Conservation (phyloP, 2,329 filamentous ascomycete species). For the Leptographium wingfieldii region DNA sequence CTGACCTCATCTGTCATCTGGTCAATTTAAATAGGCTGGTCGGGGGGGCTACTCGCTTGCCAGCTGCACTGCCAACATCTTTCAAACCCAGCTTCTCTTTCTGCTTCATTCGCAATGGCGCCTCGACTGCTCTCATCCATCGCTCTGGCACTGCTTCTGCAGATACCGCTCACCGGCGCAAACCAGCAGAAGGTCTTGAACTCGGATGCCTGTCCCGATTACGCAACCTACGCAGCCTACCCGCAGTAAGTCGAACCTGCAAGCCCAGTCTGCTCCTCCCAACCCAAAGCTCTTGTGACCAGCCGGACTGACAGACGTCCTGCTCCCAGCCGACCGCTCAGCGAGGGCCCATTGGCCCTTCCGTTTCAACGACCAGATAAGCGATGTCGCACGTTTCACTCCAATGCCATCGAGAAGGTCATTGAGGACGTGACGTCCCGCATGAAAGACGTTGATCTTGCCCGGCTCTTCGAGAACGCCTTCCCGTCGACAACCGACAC, state of each 20-base stretch:
- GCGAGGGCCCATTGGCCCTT: slow-evolving; percentile 63
- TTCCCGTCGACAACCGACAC: slow-evolving; percentile 89
- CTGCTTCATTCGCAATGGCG: slow-evolving; percentile 7
- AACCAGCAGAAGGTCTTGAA: slow-evolving; percentile 15
- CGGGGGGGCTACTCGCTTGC: neutral
- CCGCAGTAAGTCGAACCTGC: slow-evolving; percentile 35
- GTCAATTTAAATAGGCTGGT: neutral
- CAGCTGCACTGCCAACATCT: neutral
- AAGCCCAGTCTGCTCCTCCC: neutral
- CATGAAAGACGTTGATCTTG: slow-evolving; percentile 77
- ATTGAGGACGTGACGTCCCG: slow-evolving; percentile 69
- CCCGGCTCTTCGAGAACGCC: slow-evolving; percentile 86
- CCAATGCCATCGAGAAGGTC: slow-evolving; percentile 73
- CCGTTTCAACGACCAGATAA: slow-evolving; percentile 75
- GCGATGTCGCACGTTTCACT: slow-evolving; percentile 81
- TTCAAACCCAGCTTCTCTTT: neutral
- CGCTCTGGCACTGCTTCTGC: slow-evolving; percentile 5
- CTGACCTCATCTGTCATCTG: neutral
- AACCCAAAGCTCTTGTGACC: neutral
- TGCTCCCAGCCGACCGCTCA: slow-evolving; percentile 55
- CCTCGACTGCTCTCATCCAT: slow-evolving; percentile 5
- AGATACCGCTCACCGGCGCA: neutral
- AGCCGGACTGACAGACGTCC: too few relatives aligned
- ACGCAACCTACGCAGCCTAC: slow-evolving; percentile 44
- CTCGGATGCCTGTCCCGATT: slow-evolving; percentile 48